Evolutionary conservation across 2,329 filamentous ascomycete genomes (phyloP), one percentile per base, ranked within the genome.

Genomic region (Colletotrichum filicis): DNA sequence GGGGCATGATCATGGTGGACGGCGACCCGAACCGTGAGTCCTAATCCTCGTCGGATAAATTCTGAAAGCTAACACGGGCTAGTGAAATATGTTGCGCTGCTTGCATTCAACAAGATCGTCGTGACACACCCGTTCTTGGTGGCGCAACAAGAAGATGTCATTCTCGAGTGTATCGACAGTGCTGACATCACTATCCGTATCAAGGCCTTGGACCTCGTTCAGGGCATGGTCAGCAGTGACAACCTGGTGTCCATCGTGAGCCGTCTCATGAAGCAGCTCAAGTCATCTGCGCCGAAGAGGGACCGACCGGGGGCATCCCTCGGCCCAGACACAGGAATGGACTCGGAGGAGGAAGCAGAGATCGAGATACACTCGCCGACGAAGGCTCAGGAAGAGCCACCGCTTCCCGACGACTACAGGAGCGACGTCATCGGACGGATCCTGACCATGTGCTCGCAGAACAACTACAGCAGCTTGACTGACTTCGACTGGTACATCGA

Each of bases 401-500:
- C 92, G 11, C 86, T 98, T 8, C 95, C 97, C 0, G 92, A 95
- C 74, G 94, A 97, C 75, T 99, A 98, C 81, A 92, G 92, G 64
- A 86, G 92, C 49, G 94, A 94, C 77, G 94, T 98, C 24, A 94
- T 98, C 65, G 89, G 89, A 69, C 90, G 94, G 72, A 95, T 98
- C 73, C 82, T 98, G 12, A 91, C 92, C 74, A 97, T 99, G 91
- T 98, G 96, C 81, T 94, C 95, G 9, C 91, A 92, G 75, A 93
- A 95, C 76, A 98, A 95, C 74, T 99, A 98, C 81, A 89, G 90
- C 52, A 94, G 95, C 79, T 87, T 99, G 60, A 85, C 89, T 65
- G 96, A 99, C 80, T 99, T 99, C 81, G 96, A 98, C 76, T 99
- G 97, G 97, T 98, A 98, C 81, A 93, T 98, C 76, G 94, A 97